These are phyloP conservation scores for Chaetoscypha palmicola DNA, from an alignment of 2,329 filamentous ascomycete species.

Conservation along the genomic window DNA sequence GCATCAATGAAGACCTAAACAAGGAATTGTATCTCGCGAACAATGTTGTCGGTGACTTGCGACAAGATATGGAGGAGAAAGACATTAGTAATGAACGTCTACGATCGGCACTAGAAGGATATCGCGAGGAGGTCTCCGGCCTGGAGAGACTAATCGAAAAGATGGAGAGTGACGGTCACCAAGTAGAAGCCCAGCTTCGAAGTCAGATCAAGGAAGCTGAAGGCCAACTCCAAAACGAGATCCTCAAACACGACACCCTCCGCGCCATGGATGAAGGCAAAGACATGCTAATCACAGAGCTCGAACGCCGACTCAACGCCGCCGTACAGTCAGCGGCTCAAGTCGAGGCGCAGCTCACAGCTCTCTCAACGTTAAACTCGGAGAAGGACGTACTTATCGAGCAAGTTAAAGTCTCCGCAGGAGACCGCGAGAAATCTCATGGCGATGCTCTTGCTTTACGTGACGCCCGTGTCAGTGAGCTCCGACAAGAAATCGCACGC, in stretches of 20 bases:
- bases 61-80: constrained; percentile 23
- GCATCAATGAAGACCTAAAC: constrained; percentile 43
- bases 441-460: constrained; percentile 43
- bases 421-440: constrained; percentile 30
- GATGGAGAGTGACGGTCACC: constrained; percentile 36
- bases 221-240: constrained; percentile 33
- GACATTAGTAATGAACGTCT: constrained; percentile 45
- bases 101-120: constrained; percentile 44
- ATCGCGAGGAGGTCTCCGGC: constrained; percentile 46
- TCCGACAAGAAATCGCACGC: constrained; percentile 42
- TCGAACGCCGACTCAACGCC: constrained; percentile 40
- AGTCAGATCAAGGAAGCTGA: constrained; percentile 16
- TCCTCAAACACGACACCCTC: constrained; percentile 27
- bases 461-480: constrained; percentile 43
- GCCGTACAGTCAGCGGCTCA: constrained; percentile 35
- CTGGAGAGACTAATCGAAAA: constrained; percentile 45
- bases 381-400: constrained; percentile 15
- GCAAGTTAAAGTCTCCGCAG: constrained; percentile 6
- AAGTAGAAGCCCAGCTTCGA: constrained; percentile 12
- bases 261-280: constrained; percentile 32
- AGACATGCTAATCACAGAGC: constrained; percentile 33
- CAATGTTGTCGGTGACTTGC: constrained; percentile 11
- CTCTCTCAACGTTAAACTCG: constrained; percentile 29
- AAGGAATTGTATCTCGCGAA: constrained; percentile 33
- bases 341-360: constrained; percentile 32